Evolutionary conservation across 2,329 filamentous ascomycete genomes (phyloP), one percentile per base, ranked within the genome.

Genomic region (Arthrobotrys sphaeroides): DNA sequence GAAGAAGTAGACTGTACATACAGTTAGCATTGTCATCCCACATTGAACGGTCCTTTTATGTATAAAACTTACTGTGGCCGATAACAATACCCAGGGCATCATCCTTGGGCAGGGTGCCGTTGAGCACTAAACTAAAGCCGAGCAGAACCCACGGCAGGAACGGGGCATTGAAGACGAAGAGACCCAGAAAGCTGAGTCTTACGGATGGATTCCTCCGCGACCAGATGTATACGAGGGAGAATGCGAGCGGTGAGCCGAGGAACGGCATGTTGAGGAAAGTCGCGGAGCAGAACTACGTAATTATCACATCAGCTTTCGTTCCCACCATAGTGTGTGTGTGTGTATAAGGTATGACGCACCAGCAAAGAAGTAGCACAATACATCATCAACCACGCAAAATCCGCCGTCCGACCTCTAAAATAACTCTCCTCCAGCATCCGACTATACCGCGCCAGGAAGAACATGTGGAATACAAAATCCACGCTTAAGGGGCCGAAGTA

Each of bases 191-290:
- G 81, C 92, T 96, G 12, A 99, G 86, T 70, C 92, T 87, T 0
- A 93, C 96, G 77, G 97, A 92, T 0, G 95, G 94, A 82, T 99
- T 98, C 69, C 94, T 90, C 62, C 95, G 88, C 77, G 93, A 95
- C 95, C 95, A 99, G 80, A 99, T 97, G 83, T 99, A 99, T 68
- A 98, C 94, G 76, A 99, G 86, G 4, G 92, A 97, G 57, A 93
- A 96, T 2, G 92, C 96, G 12, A 99, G 87, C 1, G 94, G 92
- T 43, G 94, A 92, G n/a, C 95, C 95, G 9, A 99, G 88, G 82
- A 97, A 99, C 0, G 92, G 92, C 85, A 98, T 93, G 24, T 91
- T 45, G 20, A 74, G 62, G 20, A 74, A 74, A 9, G 57, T 64
- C 5, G 70, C 70, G 13, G 70, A 74, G 10, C 62, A 74, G 16